These are phyloP conservation scores for Albatrellus sp. DNA, from an alignment of 1,284 basidiomycete species.

Conservation along the genomic window DNA sequence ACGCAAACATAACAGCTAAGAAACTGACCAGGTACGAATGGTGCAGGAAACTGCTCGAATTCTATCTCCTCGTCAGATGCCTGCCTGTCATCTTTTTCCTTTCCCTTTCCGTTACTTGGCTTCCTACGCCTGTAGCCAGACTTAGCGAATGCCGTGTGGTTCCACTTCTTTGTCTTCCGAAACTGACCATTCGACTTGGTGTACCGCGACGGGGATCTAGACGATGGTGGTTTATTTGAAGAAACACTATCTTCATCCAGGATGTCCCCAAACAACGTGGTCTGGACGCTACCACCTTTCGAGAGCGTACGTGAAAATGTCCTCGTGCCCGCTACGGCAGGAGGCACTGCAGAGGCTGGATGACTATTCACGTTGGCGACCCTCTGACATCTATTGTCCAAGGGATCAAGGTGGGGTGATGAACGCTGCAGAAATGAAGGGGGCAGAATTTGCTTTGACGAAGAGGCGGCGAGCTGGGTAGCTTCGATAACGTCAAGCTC, in stretches of 20 bases:
- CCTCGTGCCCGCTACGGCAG: slow-evolving; percentile 15
- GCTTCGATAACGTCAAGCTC: slow-evolving; percentile 61
- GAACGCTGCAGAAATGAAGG: slow-evolving; percentile 3
- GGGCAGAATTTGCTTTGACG: slow-evolving; percentile 1
- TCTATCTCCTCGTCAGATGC: slow-evolving; percentile 43
- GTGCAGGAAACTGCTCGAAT: slow-evolving; percentile 75
- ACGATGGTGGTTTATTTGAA: slow-evolving; percentile 16
- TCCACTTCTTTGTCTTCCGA: slow-evolving; percentile 73
- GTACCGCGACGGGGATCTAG: slow-evolving; percentile 24
- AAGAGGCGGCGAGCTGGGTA: slow-evolving; percentile 25
- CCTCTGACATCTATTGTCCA: slow-evolving; percentile 34
- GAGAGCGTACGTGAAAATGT: slow-evolving; percentile 19
- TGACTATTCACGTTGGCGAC: slow-evolving; percentile 37
- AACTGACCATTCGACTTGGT: slow-evolving; percentile 33
- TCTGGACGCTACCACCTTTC: slow-evolving; percentile 34
- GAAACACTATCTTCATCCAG: slow-evolving; percentile 22
- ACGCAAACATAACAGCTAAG: slow-evolving; percentile 34
- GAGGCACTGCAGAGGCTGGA: slow-evolving; percentile 14
- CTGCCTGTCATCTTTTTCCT: slow-evolving; percentile 29
- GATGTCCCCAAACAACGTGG: slow-evolving; percentile 51
- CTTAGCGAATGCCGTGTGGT: slow-evolving; percentile 74
- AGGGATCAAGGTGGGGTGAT: slow-evolving; percentile 23
- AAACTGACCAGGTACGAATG: slow-evolving; percentile 48
- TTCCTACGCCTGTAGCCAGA: slow-evolving; percentile 51
- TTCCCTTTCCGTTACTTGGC: slow-evolving; percentile 31